Percentiles rank a stretch among this genome's conserved stretches.
Evolutionary conservation across 2,329 filamentous ascomycete genomes (phyloP).

Genomic region (Chalaropsis thielavioides): DNA sequence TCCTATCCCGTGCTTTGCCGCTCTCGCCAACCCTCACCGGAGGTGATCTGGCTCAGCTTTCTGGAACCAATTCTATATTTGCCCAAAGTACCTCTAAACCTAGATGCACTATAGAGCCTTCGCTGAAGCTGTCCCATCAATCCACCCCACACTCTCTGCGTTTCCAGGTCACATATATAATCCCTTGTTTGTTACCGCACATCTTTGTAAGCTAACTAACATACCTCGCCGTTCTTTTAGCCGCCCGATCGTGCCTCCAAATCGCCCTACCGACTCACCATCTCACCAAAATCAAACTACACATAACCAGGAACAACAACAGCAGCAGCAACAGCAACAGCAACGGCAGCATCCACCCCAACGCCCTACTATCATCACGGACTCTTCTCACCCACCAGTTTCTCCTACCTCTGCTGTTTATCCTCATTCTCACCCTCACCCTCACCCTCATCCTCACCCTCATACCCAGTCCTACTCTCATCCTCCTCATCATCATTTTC

Average conservation of each 20-base stretch:
- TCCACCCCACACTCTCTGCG: not conserved
- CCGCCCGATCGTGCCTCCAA: constrained; percentile 6
- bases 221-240: not conserved
- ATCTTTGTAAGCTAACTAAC: not conserved
- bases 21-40: not conserved
- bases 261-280: not conserved
- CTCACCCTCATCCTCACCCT: not conserved
- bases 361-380: not conserved
- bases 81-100: not conserved
- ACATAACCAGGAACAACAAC: not conserved
- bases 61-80: not conserved
- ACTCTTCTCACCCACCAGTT: not conserved
- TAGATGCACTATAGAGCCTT: not conserved
- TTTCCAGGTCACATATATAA: not conserved
- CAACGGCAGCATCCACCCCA: not conserved
- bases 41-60: constrained; percentile 5
- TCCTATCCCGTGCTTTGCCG: constrained; percentile 3
- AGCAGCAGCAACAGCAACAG: not conserved
- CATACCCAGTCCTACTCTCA: not conserved
- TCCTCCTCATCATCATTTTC: not conserved
- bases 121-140: not conserved
- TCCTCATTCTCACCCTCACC: not conserved
- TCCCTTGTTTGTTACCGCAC: not conserved
- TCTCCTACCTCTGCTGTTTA: constrained; percentile 1
- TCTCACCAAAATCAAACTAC: not conserved